Base-by-base conservation (phyloP, 805 yeast genomes). In the Yueomyces sp. region DNA sequence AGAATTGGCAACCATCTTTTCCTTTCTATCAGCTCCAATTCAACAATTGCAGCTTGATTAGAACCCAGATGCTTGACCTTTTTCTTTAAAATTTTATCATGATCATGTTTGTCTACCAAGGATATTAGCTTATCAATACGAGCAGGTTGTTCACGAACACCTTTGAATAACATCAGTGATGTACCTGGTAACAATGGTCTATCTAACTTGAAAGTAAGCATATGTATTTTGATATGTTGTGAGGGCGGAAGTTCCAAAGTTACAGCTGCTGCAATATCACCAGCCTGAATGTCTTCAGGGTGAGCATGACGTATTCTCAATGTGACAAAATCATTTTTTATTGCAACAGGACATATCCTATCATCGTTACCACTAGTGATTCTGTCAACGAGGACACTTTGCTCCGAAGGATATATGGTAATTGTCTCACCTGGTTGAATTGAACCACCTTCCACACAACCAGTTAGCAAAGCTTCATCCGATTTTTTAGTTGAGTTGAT, bases 21-120 rank as follows among this genome's bases (percentile, higher is more conserved):
- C 60, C 87, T 86, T 54, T 92, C 80, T 74, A 83, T 85, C 87
- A 90, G 84, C 56, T 96, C 97, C 70, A 86, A 80, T 64, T 92
- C 92, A 47, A 96, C 95, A 60, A 86, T 85, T 36, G 96, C 95
- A 40, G 96, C 95, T 41, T 96, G 84, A 63, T 85, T 85, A 69
- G 88, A 88, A 47, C 95, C 83, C 63, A 81, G 76, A 68, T 95
- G 83, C 74, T 85, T 90, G 44, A 96, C 86, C 50, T 95, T 95
- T 70, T 84, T 90, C 66, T 92, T 76, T 42, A 83, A 57, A n/a
- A 92, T 84, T 63, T 88, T 96, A 41, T 84, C 81, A n/a, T 74
- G 62, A 41, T 77, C 70, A 59, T 76, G 78, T 68, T 84, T 86
- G 51, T 96, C 96, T 86, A 90, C 50, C 7, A 44, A 59, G 39